Conservation (phyloP, 345 rosid genomes). For the Eucalyptus cladocalyx region DNA sequence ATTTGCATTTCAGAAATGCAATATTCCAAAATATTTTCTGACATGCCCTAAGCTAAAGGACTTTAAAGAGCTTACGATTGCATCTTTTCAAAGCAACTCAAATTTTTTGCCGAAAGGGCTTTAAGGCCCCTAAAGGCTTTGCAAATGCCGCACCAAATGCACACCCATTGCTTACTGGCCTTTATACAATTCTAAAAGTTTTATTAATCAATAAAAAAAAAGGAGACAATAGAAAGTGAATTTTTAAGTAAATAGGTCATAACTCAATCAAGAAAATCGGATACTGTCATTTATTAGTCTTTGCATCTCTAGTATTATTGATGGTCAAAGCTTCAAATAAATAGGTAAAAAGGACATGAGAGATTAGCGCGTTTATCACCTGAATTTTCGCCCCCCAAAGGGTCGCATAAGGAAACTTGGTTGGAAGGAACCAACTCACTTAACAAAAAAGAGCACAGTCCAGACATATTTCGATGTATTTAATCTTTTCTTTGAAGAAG, state of each 20-base stretch:
- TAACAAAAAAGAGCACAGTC: neutral
- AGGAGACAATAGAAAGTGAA: neutral
- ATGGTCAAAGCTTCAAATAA: neutral
- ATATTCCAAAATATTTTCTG: too few relatives aligned
- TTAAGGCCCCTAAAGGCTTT: neutral
- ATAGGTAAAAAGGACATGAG: neutral
- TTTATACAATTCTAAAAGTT: neutral
- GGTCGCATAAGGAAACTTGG: neutral
- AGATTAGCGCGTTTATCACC: neutral
- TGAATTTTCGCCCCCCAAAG: neutral
- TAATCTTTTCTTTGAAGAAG: neutral
- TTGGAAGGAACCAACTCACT: neutral
- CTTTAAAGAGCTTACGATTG: neutral
- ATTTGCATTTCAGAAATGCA: too few relatives aligned
- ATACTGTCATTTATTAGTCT: neutral
- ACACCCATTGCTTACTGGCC: neutral
- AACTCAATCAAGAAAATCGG: neutral
- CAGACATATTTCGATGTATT: neutral
- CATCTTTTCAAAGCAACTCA: too few relatives aligned
- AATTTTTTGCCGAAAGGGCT: neutral
- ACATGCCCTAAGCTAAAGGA: too few relatives aligned
- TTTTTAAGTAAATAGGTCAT: neutral
- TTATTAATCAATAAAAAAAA: neutral
- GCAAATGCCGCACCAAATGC: neutral
- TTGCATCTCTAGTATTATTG: neutral